These are phyloP conservation scores for Lentinula aciculospora DNA, from an alignment of 768 basidiomycete genomes.

Conservation along the genomic window DNA sequence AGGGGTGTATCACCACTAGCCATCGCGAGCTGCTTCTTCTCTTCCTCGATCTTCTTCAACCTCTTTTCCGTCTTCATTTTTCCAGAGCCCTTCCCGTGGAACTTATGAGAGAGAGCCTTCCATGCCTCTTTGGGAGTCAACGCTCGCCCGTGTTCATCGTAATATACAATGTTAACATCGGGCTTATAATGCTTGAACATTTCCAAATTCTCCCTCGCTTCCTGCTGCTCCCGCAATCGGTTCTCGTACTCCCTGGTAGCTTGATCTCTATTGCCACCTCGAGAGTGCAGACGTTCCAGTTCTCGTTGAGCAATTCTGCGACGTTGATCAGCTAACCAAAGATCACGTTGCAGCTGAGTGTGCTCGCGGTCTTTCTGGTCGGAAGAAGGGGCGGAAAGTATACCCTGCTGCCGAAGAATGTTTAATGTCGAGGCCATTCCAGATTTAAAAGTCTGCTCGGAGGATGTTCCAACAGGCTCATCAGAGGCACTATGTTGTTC, in stretches of 20 bases:
- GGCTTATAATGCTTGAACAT: constrained; percentile 94
- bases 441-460: constrained; percentile 73
- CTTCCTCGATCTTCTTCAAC: constrained; percentile 95
- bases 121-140: constrained; percentile 95
- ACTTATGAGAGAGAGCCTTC: constrained; percentile 96
- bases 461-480: constrained; percentile 54
- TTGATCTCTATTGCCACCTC: constrained; percentile 86
- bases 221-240: constrained; percentile 84
- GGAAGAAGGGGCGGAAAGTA: constrained; percentile 57
- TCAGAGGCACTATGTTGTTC: constrained; percentile 41
- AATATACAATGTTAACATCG: constrained; percentile 92
- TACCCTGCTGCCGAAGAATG: constrained; percentile 89
- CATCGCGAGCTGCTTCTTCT: constrained; percentile 93
- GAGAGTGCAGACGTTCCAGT: constrained; percentile 65
- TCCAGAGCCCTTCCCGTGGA: constrained; percentile 97
- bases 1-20: constrained; percentile 91
- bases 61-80: constrained; percentile 97
- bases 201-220: constrained; percentile 76
- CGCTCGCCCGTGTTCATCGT: constrained; percentile 89
- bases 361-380: constrained; percentile 75
- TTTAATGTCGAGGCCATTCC: constrained; percentile 89
- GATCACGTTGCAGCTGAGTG: constrained; percentile 77
- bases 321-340: constrained; percentile 88
- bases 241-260: constrained; percentile 94
- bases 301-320: constrained; percentile 73